Base-by-base conservation (phyloP, 2,329 filamentous ascomycete species). In the Trichoderma asperellum region DNA sequence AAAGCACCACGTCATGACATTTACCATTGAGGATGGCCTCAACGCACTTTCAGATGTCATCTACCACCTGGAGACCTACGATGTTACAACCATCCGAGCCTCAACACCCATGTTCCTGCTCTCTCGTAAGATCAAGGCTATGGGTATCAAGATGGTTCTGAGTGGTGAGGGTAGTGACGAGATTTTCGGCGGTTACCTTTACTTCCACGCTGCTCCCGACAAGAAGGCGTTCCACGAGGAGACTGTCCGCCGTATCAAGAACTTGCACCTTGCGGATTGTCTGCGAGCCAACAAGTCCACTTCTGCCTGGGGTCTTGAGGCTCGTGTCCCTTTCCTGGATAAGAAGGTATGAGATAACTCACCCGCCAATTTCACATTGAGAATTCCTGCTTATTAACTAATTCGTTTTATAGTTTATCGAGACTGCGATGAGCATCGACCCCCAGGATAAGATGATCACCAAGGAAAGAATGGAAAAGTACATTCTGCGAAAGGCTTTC, bases 81-180 rank as follows among this genome's bases (percentile, higher is more conserved):
- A 99, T 80, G 96, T 99, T 32, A 99, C 96, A 65, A 99, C 96
- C 3, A 98, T 99, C 79, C 94, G 96, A 78, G 96, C 96, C 68
- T 98, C 95, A 12, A 99, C 96, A 12, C 96, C 96, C 73, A 99
- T 99, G 96, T 99, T 97, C 84, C 85, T 99, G 72, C 88, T 99
- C 59, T 96, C 93, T 71, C 91, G 96, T 80, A 99, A 99, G 87
- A 99, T 99, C 86, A 99, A 99, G 87, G 96, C 94, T 43, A 95
- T 97, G 90, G 96, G 96, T 73, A 92, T 99, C 78, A 99, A 99
- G 89, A 99, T 99, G 96, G 96, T 99, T 69, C 87, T 99, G 72
- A 96, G 92, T 77, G 96, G 96, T 71, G 96, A 99, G 83, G 96
- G 96, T 61, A 96, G 92, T 77, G 96, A 99, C 81, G 96, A 99